Conservation (phyloP, 2,329 filamentous ascomycete species). For the Simplicillium aogashimaense region DNA sequence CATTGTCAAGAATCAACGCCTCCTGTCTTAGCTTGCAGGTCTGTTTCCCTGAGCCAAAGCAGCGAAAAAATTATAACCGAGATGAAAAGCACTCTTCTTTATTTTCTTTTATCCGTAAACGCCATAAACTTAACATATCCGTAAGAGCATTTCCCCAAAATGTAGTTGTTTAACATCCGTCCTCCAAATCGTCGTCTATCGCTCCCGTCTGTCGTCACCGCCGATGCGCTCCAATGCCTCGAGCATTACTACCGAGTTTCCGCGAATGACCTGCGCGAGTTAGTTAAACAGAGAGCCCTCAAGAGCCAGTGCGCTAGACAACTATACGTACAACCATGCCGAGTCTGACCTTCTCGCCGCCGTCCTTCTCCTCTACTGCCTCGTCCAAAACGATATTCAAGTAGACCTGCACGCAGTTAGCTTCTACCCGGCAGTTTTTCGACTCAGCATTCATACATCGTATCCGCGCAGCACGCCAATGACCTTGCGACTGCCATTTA, state of each 20-base stretch:
- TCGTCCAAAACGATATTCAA: slow-evolving; percentile 97
- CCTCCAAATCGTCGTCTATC: slow-evolving; percentile 10
- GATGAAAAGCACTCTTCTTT: neutral
- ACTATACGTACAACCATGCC: slow-evolving; percentile 79
- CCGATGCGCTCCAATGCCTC: slow-evolving; percentile 68
- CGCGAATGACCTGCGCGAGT: slow-evolving; percentile 70
- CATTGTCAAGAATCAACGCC: no score
- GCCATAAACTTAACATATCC: slow-evolving; percentile 11
- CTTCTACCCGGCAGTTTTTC: neutral
- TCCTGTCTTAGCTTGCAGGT: no score
- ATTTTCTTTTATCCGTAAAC: slow-evolving; percentile 17
- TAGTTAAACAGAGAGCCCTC: slow-evolving; percentile 10
- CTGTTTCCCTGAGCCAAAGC: no score
- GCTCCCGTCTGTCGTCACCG: slow-evolving; percentile 41
- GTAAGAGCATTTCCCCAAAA: slow-evolving; percentile 13
- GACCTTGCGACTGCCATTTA: slow-evolving; percentile 96
- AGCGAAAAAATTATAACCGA: no score
- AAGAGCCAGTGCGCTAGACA: neutral
- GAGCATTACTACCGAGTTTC: slow-evolving; percentile 97
- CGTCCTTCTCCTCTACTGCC: slow-evolving; percentile 86
- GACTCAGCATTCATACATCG: slow-evolving; percentile 50
- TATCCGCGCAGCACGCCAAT: slow-evolving; percentile 91
- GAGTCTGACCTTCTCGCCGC: slow-evolving; percentile 79
- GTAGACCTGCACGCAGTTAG: slow-evolving; percentile 59
- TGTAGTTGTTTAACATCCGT: slow-evolving; percentile 8